phyloP scores from a whole-genome alignment of 2,329 filamentous ascomycete genomes.

The Albophoma yamanashiensis region DNA sequence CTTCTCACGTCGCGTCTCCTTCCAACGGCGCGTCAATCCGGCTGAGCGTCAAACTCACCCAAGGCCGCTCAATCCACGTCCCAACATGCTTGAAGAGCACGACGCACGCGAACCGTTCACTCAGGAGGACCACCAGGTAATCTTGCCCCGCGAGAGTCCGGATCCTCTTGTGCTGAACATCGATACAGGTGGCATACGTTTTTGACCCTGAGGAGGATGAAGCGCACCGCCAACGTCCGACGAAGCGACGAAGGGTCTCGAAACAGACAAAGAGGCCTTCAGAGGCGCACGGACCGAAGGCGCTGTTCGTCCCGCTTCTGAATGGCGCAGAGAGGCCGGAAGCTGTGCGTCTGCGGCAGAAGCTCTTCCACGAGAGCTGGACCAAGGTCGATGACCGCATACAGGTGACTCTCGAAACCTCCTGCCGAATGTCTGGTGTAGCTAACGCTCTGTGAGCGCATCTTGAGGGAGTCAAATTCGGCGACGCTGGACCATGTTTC shows the following conservation, averaged over 20 bases:
- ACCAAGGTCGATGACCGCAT: slow-evolving; percentile 50
- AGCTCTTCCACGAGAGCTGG: slow-evolving; percentile 56
- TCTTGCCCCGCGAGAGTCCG: not conserved
- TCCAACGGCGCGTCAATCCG: not conserved
- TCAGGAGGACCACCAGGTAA: slow-evolving; percentile 36
- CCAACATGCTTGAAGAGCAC: slow-evolving; percentile 13
- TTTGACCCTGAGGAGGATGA: slow-evolving; percentile 32
- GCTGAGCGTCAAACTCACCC: not conserved
- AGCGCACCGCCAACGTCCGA: slow-evolving; percentile 26
- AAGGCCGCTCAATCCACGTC: too few relatives aligned
- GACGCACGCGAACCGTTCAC: slow-evolving; percentile 12
- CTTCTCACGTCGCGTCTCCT: not conserved
- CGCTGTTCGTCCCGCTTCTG: slow-evolving; percentile 41
- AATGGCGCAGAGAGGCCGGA: slow-evolving; percentile 40
- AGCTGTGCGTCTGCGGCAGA: slow-evolving; percentile 41
- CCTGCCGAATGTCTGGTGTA: not conserved
- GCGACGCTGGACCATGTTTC: slow-evolving; percentile 49
- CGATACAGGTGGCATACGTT: slow-evolving; percentile 5
- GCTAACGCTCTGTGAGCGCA: slow-evolving; percentile 25
- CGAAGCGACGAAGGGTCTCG: slow-evolving; percentile 47
- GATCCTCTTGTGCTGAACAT: not conserved
- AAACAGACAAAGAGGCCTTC: slow-evolving; percentile 19
- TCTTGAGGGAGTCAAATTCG: slow-evolving; percentile 49
- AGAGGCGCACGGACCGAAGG: slow-evolving; percentile 5
- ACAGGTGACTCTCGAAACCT: slow-evolving; percentile 22